Conservation (phyloP, 768 basidiomycete species). For the Cystoderma amianthinum region DNA sequence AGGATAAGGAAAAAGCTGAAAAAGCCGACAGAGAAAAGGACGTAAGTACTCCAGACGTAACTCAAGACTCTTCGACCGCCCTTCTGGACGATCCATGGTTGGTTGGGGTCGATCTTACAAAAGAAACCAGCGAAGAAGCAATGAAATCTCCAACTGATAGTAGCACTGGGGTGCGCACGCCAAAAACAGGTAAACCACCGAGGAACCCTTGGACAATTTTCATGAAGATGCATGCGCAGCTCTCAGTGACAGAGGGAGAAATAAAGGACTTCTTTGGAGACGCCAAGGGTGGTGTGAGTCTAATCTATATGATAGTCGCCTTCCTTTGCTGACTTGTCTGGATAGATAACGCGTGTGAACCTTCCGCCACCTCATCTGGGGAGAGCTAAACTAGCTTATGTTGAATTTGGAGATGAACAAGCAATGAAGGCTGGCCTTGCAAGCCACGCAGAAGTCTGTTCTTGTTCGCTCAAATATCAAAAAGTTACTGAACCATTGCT, state of each 20-base stretch:
- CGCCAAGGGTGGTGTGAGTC: constrained; percentile 57
- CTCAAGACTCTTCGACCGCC: constrained; percentile 21
- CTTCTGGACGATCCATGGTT: constrained; percentile 17
- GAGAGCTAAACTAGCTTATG: constrained; percentile 65
- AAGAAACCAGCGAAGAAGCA: constrained; percentile 20
- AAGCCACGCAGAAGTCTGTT: constrained; percentile 63
- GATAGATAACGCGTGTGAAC: constrained; percentile 64
- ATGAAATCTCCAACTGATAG: constrained; percentile 52
- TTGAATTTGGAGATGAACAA: constrained; percentile 88
- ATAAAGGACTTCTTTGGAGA: constrained; percentile 74
- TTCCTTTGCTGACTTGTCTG: too few species aligned
- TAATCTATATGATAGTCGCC: too few species aligned
- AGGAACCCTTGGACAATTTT: constrained; percentile 85
- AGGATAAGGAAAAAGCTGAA: constrained; percentile 36
- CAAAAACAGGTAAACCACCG: constrained; percentile 53
- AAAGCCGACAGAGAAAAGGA: constrained; percentile 17
- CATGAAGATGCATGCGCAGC: constrained; percentile 51
- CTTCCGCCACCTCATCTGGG: constrained; percentile 44
- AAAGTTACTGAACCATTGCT: too few species aligned
- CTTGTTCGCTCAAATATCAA: constrained; percentile 1
- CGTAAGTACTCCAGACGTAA: constrained; percentile 20
- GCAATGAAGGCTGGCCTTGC: constrained; percentile 75
- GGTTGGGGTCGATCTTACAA: constrained; percentile 15
- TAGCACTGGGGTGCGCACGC: constrained; percentile 62
- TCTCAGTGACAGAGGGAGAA: constrained; percentile 52